Base-by-base conservation (phyloP, 495 filamentous ascomycete genomes). In the Hypoxylon lienhwacheense region DNA sequence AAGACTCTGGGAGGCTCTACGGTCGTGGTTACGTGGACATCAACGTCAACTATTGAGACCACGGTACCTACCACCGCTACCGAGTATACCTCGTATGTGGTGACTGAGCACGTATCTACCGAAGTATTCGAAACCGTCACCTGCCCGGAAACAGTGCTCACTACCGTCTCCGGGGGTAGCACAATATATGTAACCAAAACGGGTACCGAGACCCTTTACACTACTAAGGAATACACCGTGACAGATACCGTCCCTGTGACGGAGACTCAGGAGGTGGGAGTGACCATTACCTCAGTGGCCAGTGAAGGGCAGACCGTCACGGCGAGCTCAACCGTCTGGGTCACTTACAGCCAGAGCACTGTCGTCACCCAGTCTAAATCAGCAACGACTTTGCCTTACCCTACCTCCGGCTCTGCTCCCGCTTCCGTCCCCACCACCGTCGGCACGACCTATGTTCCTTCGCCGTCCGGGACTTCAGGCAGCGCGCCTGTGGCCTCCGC, bases 121-220 rank as follows among this genome's bases (percentile, higher is more conserved):
- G 63, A 68, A 6, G 67, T 75, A 5, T 73, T 67, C 46, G 49
- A 68, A 51, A 76, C 73, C 12, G 57, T 72, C 25, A 68, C 69
- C 7, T 73, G 69, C 66, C 73, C 73, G 7, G 74, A 69, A 47
- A 71, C 65, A 16, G 64, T 64, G 37, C 64, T 70, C 56, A 70
- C 73, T 8, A 77, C 74, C 19, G 66, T 77, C 39, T 61, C 65
- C 4, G 49, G 67, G 39, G 73, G 73, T 43, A 55, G 44, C 24
- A 77, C 73, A 19, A 49, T 73, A 43, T 66, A 69, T 29, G 40
- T 73, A 25, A 75, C 72, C 33, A 55, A 71, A 59, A 77, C 74
- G n/a, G 65, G 69, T 52, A 76, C 74, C 17, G 66, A 68, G 53
- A 76, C 74, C 16, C 46, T 51, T 12, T 61, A 60, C 52, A 37